Evolutionary conservation across 106 monocot species (phyloP), one percentile per base, ranked within the genome.

Genomic region (Dactylorhiza incarnata): DNA sequence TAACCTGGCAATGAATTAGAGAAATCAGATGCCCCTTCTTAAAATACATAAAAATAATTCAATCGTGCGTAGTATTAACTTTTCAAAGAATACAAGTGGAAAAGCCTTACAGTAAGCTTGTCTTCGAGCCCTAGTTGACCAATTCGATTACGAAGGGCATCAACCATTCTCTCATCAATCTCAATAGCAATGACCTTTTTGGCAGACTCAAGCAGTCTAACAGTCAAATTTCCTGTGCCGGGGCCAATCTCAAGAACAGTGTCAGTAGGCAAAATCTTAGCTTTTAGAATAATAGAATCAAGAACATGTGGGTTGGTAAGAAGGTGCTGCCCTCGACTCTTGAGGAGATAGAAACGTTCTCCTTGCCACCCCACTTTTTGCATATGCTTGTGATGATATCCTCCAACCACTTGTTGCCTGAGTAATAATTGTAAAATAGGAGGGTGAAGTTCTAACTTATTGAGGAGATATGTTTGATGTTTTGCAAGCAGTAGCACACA

Each of bases 141-240:
- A 9, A 68, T 85, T 44, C 93, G 92, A 48, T 25, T 44, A 25
- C 6, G 59, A 73, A 96, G 82, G 19, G 84, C 70, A 13, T 89
- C 89, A n/a, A 96, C 90, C 95, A 96, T 96, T 9, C 90, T 75
- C 5, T 37, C 74, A 74, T 96, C 95, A 66, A 92, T 82, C 82
- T 96, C 95, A 51, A 92, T 85, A 61, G 90, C 90, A 74, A 91
- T 77, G 45, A 95, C 95, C 25, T 73, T 76, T 9, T 51, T 48
- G 13, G 92, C 83, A 24, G 76, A 44, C 44, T 79, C 65, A 69
- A 95, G 88, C 51, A 95, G 80, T 45, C 81, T 68, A 37, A 87
- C 78, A 55, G 95, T 96, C 79, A 92, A 87, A 78, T 90, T 96
- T 17, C 90, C 90, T 62, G 85, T 90, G 73, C 90, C 85, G 46